Base-by-base conservation (phyloP, 345 rosid genomes). In the Citrus unshiu region DNA sequence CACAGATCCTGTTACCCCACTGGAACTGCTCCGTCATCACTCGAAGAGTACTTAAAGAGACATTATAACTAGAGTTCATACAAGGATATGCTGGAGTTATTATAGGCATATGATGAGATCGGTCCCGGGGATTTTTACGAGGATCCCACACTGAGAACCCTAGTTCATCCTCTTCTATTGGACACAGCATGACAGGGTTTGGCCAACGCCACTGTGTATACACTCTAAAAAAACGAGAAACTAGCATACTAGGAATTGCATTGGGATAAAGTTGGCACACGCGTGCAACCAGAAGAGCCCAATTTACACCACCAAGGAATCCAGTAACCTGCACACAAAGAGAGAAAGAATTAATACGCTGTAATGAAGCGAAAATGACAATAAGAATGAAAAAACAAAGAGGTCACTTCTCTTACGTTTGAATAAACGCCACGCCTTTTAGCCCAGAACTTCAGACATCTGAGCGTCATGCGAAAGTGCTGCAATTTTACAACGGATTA, bases 51-150 rank as follows among this genome's bases (percentile, higher is more conserved):
- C 96, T 92, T 81, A 72, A 75, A 76, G 97, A 90, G 70, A 90
- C 94, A 86, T 92, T 92, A 79, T 90, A 92, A 78, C 91, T 92
- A 72, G 97, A 90, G 82, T 90, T 90, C 97, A 92, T 92, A 72
- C 97, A 90, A 64, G 97, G 97, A 68, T 92, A 92, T 30, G 97
- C 94, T 74, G 97, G 97, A 72, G 97, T 92, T 79, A 90, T 88
- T 59, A 90, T 92, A 56, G 94, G 97, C 94, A 90, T 92, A 49
- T 76, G 91, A 84, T 92, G 93, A 72, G 69, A 82, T 4, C 93
- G 85, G 77, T 92, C 97, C 0, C 93, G 88, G 69, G 85, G 92
- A 73, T 92, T 88, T 83, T 86, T 88, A 40, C 93, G 88, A 80
- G 91, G 91, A 84, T 90, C 91, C 94, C 97, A 90, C 16, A 89